Base-by-base conservation (phyloP, 2,329 filamentous ascomycete species). In the Cladosporium phlei region DNA sequence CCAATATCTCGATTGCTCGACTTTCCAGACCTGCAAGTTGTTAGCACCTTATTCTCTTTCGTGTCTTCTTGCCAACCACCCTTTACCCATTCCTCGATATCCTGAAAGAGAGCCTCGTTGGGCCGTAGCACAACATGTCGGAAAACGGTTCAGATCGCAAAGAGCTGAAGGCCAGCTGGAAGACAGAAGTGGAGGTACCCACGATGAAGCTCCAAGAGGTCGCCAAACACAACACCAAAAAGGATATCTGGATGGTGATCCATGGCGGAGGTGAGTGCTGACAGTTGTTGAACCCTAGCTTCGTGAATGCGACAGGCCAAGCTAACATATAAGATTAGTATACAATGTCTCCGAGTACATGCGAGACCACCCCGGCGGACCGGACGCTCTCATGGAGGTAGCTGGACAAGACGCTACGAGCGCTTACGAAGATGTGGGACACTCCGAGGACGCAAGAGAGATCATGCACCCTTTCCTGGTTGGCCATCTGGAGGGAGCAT, bases 221-320 rank as follows among this genome's bases (percentile, higher is more conserved):
- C 25, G 86, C 86, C 52, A 91, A 95, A 79, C 91, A 97, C 77
- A 96, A 96, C 79, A 94, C 80, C 68, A 95, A 95, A 76, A 88
- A 88, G 14, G 87, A 95, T 65, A 75, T 96, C n/a, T 97, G 91
- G 91, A 93, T 97, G 47, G 88, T 88, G 2, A 90, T 97, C 63
- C 96, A 96, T 82, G 90, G 90, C 28, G 69, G 80, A 49, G 54
- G 54, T 53, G 21, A 38, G 34, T n/a, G n/a, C 21, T 30, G 6
- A 12, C 12, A 30, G 11, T 4, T 3, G 11, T 30, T 14, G n/a
- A n/a, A n/a, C 11, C 11, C 16, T 14, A 30, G 28, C 10, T 25
- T 3, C n/a, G n/a, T n/a, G n/a, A n/a, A n/a, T n/a, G n/a, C n/a
- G n/a, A n/a, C n/a, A n/a, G n/a, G 9, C 8, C 11, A 25, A 4